Evolutionary conservation across 139 green algal genomes (phyloP).

Genomic region (Closterium sp.): DNA sequence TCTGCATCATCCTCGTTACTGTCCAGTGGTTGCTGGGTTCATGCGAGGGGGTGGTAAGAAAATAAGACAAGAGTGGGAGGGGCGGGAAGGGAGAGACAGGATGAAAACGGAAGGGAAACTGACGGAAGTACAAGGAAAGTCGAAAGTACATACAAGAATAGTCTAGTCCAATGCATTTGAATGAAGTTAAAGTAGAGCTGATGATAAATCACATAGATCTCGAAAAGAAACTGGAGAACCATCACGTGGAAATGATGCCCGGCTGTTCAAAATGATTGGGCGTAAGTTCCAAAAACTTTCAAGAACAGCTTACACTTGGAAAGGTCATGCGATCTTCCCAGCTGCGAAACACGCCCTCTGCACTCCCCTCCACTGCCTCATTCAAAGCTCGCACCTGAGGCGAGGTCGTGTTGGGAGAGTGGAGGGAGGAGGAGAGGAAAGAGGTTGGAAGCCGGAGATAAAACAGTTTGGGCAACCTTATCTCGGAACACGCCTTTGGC

Average conservation of each 20-base stretch:
- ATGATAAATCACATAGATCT: too few species aligned
- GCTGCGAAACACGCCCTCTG: conserved; percentile 18
- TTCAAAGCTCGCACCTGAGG: conserved; percentile 25
- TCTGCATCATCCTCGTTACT: conserved; percentile 54
- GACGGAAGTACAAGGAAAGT: too few species aligned
- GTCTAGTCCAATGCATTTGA: too few species aligned
- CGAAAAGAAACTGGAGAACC: too few species aligned
- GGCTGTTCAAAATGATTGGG: too few species aligned
- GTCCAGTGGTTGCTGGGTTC: not conserved
- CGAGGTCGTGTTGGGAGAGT: too few species aligned
- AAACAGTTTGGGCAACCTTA: too few species aligned
- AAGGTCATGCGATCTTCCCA: conserved; percentile 26
- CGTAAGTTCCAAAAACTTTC: not conserved
- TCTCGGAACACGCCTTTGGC: not conserved
- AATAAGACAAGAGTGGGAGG: not conserved
- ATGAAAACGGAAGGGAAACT: not conserved
- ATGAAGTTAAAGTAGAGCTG: too few species aligned
- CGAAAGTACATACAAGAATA: too few species aligned
- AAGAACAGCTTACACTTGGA: conserved; percentile 16
- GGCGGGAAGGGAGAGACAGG: not conserved
- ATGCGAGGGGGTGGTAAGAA: not conserved
- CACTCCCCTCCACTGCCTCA: conserved; percentile 31
- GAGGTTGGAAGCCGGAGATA: not conserved
- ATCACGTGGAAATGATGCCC: too few species aligned
- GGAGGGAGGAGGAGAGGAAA: not conserved